A percentile compares a stretch with the other conserved stretches of the same genome.
These are phyloP conservation scores for Penicillium lividum DNA, from an alignment of 495 filamentous ascomycete genomes.

Conservation along the genomic window DNA sequence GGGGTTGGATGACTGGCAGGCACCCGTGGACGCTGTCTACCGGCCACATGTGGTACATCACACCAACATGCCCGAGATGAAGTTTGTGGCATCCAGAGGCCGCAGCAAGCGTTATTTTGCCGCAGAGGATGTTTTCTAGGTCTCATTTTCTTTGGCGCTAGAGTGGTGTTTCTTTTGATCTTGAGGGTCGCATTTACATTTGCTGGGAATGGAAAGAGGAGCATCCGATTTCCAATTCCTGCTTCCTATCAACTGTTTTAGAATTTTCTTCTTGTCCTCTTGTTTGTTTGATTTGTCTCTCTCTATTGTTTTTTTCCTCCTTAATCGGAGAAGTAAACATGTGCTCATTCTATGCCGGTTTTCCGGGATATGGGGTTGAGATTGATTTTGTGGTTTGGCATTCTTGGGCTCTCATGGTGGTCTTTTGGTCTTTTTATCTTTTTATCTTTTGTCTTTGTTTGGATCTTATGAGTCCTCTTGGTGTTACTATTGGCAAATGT, in stretches of 20 bases:
- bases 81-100: constrained; percentile 66
- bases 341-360: constrained; percentile 8
- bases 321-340: constrained; percentile 1
- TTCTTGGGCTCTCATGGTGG: neutral
- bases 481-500: neutral
- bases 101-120: constrained; percentile 82
- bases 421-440: neutral
- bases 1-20: constrained; percentile 88
- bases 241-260: constrained; percentile 1
- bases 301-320: constrained; percentile 14
- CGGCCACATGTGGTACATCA: constrained; percentile 93
- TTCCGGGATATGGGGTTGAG: neutral
- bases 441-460: neutral
- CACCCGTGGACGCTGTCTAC: constrained; percentile 88
- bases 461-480: neutral
- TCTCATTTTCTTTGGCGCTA: constrained; percentile 10
- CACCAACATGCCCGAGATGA: constrained; percentile 75
- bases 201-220: constrained; percentile 7
- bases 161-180: constrained; percentile 12
- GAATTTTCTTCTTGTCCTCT: constrained; percentile 5
- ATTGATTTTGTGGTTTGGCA: neutral
- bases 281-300: constrained; percentile 1
- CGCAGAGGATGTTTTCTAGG: constrained; percentile 58
- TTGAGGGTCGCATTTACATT: constrained; percentile 28
- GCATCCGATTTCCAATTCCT: constrained; percentile 10